Conservation (phyloP, 2,329 filamentous ascomycete genomes). For the Xylariaceae sp. region DNA sequence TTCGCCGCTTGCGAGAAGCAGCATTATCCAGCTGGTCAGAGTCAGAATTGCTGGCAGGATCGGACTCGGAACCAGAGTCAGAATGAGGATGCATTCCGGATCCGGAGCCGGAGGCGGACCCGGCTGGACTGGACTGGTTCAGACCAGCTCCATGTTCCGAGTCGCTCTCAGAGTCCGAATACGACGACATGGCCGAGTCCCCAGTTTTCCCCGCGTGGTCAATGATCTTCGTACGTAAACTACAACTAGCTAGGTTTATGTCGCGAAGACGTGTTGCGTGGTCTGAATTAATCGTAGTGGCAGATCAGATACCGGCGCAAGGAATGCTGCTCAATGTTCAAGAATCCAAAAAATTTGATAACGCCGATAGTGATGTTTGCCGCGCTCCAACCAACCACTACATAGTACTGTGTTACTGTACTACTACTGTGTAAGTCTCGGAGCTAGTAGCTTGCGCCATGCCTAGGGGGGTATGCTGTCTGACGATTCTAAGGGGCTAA, state of each 20-base stretch:
- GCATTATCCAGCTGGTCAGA: slow-evolving; percentile 39
- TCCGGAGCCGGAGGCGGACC: slow-evolving; percentile 22
- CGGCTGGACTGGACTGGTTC: slow-evolving; percentile 21
- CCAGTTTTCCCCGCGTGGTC: not conserved
- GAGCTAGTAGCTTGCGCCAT: too few species aligned
- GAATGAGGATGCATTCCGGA: slow-evolving; percentile 26
- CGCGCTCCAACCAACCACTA: not conserved
- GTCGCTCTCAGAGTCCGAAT: slow-evolving; percentile 17
- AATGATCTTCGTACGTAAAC: too few species aligned
- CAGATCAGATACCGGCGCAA: not conserved
- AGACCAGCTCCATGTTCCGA: slow-evolving; percentile 19
- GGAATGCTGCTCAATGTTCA: too few species aligned
- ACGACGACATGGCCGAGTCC: slow-evolving; percentile 9
- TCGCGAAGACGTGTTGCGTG: not conserved
- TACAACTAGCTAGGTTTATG: slow-evolving; percentile 1
- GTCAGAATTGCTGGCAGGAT: slow-evolving; percentile 22
- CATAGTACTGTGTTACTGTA: too few species aligned
- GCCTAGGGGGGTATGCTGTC: too few species aligned
- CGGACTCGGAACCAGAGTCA: slow-evolving; percentile 15
- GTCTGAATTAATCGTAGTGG: slow-evolving; percentile 4
- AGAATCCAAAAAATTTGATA: slow-evolving; percentile 14
- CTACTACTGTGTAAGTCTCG: too few species aligned
- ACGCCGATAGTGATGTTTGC: slow-evolving; percentile 9
- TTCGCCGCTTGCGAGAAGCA: slow-evolving; percentile 34
- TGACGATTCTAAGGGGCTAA: not conserved